These are phyloP conservation scores for Furcasterigmium furcatum DNA, from an alignment of 2,329 filamentous ascomycete genomes.

Conservation along the genomic window DNA sequence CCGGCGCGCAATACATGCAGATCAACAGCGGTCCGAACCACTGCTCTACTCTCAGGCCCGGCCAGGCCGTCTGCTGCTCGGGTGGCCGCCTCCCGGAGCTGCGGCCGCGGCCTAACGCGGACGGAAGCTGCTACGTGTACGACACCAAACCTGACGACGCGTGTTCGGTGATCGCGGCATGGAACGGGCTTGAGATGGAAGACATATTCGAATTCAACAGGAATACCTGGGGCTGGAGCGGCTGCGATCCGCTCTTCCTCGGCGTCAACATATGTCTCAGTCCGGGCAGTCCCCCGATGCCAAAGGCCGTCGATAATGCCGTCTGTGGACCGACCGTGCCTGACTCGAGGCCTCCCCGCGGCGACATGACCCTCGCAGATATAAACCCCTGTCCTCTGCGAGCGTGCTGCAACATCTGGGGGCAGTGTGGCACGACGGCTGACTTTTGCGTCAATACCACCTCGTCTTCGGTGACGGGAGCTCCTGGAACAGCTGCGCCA, in stretches of 20 bases:
- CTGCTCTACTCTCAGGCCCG: constrained; percentile 21
- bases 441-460: constrained; percentile 39
- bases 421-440: constrained; percentile 38
- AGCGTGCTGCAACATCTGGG: constrained; percentile 31
- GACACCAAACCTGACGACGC: too few species aligned
- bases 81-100: constrained; percentile 26
- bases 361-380: constrained; percentile 6
- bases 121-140: constrained; percentile 31
- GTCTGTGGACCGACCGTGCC: constrained; percentile 29
- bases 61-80: constrained; percentile 31
- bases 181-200: not conserved
- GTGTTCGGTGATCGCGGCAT: too few species aligned
- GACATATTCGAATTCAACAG: constrained; percentile 22
- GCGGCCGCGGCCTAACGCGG: constrained; percentile 24
- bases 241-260: constrained; percentile 21
- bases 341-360: constrained; percentile 13
- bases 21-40: constrained; percentile 18
- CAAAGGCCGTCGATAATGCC: constrained; percentile 19
- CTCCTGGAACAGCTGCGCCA: constrained; percentile 29
- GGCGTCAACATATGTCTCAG: constrained; percentile 28
- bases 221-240: constrained; percentile 32
- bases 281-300: constrained; percentile 27
- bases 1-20: constrained; percentile 16
- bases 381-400: constrained; percentile 25
- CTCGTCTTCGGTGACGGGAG: constrained; percentile 18